Evolutionary conservation across 2,329 filamentous ascomycete species (phyloP).

Genomic region (Chaetomiaceae sp.): DNA sequence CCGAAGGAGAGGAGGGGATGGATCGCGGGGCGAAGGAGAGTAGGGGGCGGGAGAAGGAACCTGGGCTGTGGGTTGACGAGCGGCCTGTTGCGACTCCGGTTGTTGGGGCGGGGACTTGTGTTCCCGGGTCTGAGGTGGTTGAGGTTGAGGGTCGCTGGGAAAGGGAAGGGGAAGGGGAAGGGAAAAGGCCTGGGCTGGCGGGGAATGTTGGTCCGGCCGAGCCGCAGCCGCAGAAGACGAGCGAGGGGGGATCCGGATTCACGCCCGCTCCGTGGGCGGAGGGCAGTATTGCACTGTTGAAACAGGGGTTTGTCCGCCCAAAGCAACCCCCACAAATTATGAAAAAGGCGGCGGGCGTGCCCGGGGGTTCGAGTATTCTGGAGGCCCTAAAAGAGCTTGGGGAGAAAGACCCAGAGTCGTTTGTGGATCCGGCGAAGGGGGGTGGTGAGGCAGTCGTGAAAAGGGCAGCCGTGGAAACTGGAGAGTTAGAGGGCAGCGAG

Average conservation of each 20-base stretch:
- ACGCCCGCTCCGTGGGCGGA: slow-evolving; percentile 24
- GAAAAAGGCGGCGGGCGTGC: slow-evolving; percentile 3
- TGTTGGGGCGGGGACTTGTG: neutral
- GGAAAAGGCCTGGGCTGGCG: too few species aligned
- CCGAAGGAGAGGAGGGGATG: neutral
- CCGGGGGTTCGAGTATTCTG: slow-evolving; percentile 43
- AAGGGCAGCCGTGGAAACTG: neutral
- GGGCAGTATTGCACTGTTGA: slow-evolving; percentile 7
- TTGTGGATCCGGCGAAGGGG: neutral
- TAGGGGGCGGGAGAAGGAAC: neutral
- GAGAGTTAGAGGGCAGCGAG: neutral
- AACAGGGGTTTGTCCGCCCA: slow-evolving; percentile 14
- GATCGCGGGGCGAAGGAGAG: neutral
- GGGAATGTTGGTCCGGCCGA: neutral
- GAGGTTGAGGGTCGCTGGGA: too few species aligned
- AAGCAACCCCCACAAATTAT: slow-evolving; percentile 10
- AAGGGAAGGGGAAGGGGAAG: too few species aligned
- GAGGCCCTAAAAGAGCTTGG: slow-evolving; percentile 25
- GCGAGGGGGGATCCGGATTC: slow-evolving; percentile 5
- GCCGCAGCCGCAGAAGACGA: neutral
- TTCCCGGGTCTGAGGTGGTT: too few species aligned
- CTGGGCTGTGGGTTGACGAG: neutral
- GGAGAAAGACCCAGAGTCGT: neutral
- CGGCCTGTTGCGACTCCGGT: neutral
- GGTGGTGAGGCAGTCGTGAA: neutral